A percentile compares a stretch with the other conserved stretches of the same genome.
phyloP scores from a whole-genome alignment of 139 green algal genomes.

The Tetraselmis chui region DNA sequence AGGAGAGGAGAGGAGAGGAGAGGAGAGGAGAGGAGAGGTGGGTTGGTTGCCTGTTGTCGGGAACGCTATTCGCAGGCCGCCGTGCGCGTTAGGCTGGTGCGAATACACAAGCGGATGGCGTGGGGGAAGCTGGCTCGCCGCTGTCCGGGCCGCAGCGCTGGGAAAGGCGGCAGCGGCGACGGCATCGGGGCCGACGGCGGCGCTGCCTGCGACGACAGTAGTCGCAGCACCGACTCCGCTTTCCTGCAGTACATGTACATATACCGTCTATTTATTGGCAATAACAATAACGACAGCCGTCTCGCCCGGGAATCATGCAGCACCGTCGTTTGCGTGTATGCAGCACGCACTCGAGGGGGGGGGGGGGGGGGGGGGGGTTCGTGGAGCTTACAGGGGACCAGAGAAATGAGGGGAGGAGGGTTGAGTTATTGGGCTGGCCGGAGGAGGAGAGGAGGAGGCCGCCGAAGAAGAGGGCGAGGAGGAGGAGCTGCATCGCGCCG shows the following conservation, averaged over 20 bases:
- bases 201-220: no score
- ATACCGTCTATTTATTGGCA: no score
- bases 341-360: no score
- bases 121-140: background rate
- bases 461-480: background rate
- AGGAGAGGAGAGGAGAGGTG: no score
- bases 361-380: no score
- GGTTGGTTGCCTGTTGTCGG: background rate
- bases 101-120: background rate
- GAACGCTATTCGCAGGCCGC: background rate
- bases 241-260: no score
- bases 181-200: background rate
- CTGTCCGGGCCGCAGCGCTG: background rate
- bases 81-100: background rate
- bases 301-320: no score
- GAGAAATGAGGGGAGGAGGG: background rate
- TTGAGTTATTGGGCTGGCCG: background rate
- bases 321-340: no score
- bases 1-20: no score
- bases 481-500: background rate
- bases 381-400: background rate
- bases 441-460: background rate
- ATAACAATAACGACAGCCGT: no score
- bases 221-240: no score
- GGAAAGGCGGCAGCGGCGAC: background rate